Conservation (phyloP, 2,329 filamentous ascomycete genomes). For the Pezicula rhizophila region DNA sequence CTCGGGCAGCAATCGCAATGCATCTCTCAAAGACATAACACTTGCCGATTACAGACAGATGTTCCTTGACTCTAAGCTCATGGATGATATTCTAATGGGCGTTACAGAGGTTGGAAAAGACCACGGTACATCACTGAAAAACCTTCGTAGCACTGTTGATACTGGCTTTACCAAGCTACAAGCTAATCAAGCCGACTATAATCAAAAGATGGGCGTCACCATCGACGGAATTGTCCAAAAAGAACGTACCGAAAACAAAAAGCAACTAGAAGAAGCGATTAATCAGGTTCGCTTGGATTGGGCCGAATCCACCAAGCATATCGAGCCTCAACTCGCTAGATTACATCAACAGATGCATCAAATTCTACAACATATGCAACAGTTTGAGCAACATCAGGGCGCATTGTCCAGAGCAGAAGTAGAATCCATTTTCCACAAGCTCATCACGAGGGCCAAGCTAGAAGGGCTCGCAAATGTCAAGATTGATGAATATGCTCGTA, state of each 20-base stretch:
- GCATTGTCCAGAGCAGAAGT: slow-evolving; percentile 11
- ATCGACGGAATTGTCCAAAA: too few relatives aligned
- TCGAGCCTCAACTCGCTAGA: slow-evolving; percentile 14
- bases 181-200: too few relatives aligned
- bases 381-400: slow-evolving; percentile 8
- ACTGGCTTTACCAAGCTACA: too few relatives aligned
- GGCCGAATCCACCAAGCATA: slow-evolving; percentile 29
- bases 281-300: slow-evolving; percentile 85
- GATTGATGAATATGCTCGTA: slow-evolving; percentile 8
- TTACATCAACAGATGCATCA: slow-evolving; percentile 11
- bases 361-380: slow-evolving; percentile 7
- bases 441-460: slow-evolving; percentile 19
- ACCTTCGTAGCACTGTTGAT: too few relatives aligned
- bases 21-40: not conserved
- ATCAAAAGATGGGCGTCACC: too few relatives aligned
- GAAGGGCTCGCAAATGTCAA: slow-evolving; percentile 20
- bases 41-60: too few relatives aligned
- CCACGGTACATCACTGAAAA: too few relatives aligned
- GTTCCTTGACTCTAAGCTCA: too few relatives aligned
- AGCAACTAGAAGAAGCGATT: slow-evolving; percentile 53
- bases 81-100: too few relatives aligned
- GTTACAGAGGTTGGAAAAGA: too few relatives aligned
- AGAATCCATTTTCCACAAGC: slow-evolving; percentile 11
- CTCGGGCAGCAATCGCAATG: too few relatives aligned
- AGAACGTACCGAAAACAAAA: too few relatives aligned